These are phyloP conservation scores for Dichotomocladium elegans DNA, from an alignment of 371 early-diverging fungal species.

Conservation along the genomic window DNA sequence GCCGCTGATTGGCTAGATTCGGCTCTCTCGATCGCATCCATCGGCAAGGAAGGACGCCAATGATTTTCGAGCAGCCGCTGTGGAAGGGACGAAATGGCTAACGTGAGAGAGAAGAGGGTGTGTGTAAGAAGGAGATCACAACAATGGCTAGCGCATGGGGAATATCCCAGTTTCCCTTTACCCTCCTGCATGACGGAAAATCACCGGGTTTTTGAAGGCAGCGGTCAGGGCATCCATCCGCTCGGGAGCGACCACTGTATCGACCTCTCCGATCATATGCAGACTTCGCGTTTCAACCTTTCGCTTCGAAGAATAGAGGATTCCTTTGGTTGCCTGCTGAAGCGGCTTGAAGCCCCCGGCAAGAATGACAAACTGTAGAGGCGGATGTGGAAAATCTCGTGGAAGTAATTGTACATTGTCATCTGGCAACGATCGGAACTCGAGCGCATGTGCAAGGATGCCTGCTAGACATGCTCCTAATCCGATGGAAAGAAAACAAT, in stretches of 20 bases:
- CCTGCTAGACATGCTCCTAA: slow-evolving; percentile 61
- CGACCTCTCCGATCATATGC: slow-evolving; percentile 65
- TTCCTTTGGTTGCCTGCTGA: slow-evolving; percentile 18
- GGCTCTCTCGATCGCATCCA: too few species aligned
- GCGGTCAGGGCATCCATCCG: slow-evolving; percentile 35
- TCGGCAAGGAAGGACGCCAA: too few species aligned
- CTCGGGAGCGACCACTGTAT: slow-evolving; percentile 48
- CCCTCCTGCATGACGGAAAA: slow-evolving; percentile 52
- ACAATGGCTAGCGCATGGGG: too few species aligned
- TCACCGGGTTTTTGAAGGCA: slow-evolving; percentile 27
- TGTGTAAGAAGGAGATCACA: too few species aligned
- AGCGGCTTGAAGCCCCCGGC: slow-evolving; percentile 55
- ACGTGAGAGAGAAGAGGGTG: too few species aligned
- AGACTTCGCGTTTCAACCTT: slow-evolving; percentile 54
- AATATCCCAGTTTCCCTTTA: too few species aligned
- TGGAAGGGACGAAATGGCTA: too few species aligned
- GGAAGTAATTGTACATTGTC: too few species aligned
- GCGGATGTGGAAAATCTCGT: slow-evolving; percentile 36
- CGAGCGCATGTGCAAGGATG: slow-evolving; percentile 46
- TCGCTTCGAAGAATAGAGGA: slow-evolving; percentile 21
- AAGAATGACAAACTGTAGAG: slow-evolving; percentile 59
- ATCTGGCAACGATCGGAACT: slow-evolving; percentile 19
- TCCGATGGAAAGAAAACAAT: background rate
- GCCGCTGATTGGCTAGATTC: too few species aligned
- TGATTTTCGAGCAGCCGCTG: too few species aligned